A percentile compares a stretch with the other conserved stretches of the same genome.
Conservation (phyloP, 768 basidiomycete genomes). For the Tylopilus subfusipes region DNA sequence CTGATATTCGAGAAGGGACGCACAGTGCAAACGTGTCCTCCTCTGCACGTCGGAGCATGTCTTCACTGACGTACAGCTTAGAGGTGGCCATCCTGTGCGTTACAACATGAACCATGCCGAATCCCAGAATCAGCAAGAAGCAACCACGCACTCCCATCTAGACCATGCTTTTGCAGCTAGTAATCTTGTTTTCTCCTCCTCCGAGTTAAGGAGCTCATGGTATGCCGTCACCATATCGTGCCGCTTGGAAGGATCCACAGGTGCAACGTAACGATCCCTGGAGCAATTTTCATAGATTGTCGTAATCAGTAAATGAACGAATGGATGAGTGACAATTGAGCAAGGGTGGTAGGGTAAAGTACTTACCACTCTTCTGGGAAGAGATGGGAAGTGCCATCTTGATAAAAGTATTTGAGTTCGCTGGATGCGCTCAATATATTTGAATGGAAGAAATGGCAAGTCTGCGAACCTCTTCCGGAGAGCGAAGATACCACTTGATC, state of each 20-base stretch:
- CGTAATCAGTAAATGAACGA: neutral
- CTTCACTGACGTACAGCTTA: slow-evolving; percentile 66
- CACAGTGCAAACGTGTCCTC: slow-evolving; percentile 76
- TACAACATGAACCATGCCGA: neutral
- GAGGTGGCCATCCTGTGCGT: slow-evolving; percentile 74
- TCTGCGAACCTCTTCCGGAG: slow-evolving; percentile 63
- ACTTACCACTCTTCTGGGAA: slow-evolving; percentile 86
- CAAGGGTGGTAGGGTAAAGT: neutral
- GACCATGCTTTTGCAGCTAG: slow-evolving; percentile 82
- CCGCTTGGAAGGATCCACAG: slow-evolving; percentile 79
- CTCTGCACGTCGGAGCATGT: slow-evolving; percentile 63
- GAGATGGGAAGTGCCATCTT: slow-evolving; percentile 74
- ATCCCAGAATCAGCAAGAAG: neutral
- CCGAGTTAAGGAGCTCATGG: slow-evolving; percentile 70
- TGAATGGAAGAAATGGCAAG: neutral
- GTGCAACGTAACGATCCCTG: slow-evolving; percentile 81
- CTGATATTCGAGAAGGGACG: slow-evolving; percentile 20
- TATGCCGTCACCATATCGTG: slow-evolving; percentile 81
- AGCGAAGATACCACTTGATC: slow-evolving; percentile 78
- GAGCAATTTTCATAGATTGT: neutral
- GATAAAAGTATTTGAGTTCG: slow-evolving; percentile 92
- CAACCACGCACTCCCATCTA: slow-evolving; percentile 76
- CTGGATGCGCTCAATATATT: slow-evolving; percentile 25
- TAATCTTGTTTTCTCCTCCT: slow-evolving; percentile 61
- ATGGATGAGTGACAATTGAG: neutral